Base-by-base conservation (phyloP, 2,329 filamentous ascomycete genomes). In the Exophiala mesophila region DNA sequence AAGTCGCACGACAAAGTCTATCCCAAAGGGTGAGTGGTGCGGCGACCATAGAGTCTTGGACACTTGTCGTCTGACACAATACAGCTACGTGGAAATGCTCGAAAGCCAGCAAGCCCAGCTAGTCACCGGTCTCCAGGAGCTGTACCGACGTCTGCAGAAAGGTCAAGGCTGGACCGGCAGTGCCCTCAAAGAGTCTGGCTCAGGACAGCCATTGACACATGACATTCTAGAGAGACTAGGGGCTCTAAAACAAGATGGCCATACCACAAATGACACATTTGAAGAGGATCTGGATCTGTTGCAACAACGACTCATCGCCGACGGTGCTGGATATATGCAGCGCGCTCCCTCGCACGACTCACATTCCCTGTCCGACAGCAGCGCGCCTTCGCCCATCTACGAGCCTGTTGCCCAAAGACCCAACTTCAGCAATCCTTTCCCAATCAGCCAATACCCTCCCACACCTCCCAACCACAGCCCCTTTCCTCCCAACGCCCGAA, bases 1-100 rank as follows among this genome's bases (percentile, higher is more conserved):
- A 81, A 80, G 67, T 73, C 74, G 5, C 77, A 80, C 55, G 78
- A 82, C 62, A 82, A 81, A 61, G 73, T 80, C 34, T 81, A 82
- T 59, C 78, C 78, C n/a, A 82, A 81, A 65, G 78, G 78, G 73
- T 82, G 62, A 64, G 71, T 60, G n/a, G n/a, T n/a, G n/a, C n/a
- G n/a, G n/a, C n/a, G n/a, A n/a, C n/a, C n/a, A n/a, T n/a, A n/a
- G n/a, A n/a, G n/a, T n/a, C n/a, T n/a, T n/a, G n/a, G n/a, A n/a
- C n/a, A n/a, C n/a, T n/a, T n/a, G n/a, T n/a, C n/a, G n/a, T n/a
- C n/a, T 24, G n/a, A n/a, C n/a, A n/a, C 10, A 12, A 12, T 40
- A 19, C 43, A 80, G 76, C 51, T 80, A 79, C 49, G 77, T 82
- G 20, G 78, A 82, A 60, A 80, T 81, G 76, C 71, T 82, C 36